Evolutionary conservation across 495 filamentous ascomycete genomes (phyloP).

Genomic region (Xylaria longipes): DNA sequence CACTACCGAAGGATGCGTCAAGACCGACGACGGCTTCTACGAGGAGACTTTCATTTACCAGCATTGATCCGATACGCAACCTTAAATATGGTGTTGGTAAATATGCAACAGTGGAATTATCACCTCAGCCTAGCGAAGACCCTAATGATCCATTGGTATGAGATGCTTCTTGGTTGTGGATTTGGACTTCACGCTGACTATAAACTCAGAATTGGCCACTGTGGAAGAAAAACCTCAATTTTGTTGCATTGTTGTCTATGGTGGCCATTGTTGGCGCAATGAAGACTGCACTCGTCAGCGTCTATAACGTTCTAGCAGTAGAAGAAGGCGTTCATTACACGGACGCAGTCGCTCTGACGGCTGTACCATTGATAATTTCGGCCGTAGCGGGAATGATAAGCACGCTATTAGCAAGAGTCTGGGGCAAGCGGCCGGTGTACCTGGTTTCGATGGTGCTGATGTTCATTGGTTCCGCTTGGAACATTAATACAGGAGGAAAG

Average conservation of each 20-base stretch:
- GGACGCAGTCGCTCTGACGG: conserved; percentile 52
- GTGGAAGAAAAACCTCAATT: conserved; percentile 57
- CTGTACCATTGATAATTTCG: conserved; percentile 55
- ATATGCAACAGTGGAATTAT: conserved; percentile 50
- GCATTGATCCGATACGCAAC: conserved; percentile 43
- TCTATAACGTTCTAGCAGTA: conserved; percentile 50
- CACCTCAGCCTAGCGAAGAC: conserved; percentile 57
- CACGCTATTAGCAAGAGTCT: conserved; percentile 46
- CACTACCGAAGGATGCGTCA: conserved; percentile 32
- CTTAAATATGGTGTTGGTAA: conserved; percentile 57
- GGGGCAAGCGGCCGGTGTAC: conserved; percentile 57
- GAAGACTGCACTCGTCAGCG: conserved; percentile 59
- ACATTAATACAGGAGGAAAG: conserved; percentile 48
- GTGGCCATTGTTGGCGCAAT: conserved; percentile 50
- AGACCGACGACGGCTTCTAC: conserved; percentile 41
- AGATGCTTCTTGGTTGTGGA: not conserved
- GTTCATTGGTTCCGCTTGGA: conserved; percentile 55
- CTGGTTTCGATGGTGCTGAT: conserved; percentile 48
- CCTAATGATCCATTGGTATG: conserved; percentile 56
- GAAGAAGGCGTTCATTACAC: conserved; percentile 52
- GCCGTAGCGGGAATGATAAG: conserved; percentile 50
- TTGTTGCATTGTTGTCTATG: conserved; percentile 48
- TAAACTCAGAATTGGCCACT: conserved; percentile 53
- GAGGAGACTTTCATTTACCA: conserved; percentile 45
- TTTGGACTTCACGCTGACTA: conserved; percentile 11